These are phyloP conservation scores for Auricularia cornea DNA, from an alignment of 768 basidiomycete species.

Conservation along the genomic window DNA sequence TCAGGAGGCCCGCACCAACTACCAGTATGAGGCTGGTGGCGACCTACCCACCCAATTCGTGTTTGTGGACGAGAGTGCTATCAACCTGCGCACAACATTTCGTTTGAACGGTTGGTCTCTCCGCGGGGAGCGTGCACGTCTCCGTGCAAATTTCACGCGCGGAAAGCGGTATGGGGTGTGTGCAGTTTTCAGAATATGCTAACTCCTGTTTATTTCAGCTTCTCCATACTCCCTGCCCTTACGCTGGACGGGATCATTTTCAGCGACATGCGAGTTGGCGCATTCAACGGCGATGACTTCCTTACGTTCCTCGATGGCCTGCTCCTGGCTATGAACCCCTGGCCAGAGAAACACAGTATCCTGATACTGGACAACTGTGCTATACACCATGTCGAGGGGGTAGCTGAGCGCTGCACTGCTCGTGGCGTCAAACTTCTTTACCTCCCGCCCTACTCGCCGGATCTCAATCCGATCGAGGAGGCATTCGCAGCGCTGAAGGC, in stretches of 20 bases:
- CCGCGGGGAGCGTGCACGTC: constrained; percentile 3
- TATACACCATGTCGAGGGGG: constrained; percentile 14
- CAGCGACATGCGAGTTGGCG: not conserved
- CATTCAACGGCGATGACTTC: not conserved
- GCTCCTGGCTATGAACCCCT: constrained; percentile 7
- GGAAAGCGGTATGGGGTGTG: constrained; percentile 11
- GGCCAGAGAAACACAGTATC: constrained; percentile 14
- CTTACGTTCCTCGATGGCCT: not conserved
- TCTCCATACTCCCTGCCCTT: not conserved
- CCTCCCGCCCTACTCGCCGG: constrained; percentile 32
- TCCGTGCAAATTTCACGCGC: constrained; percentile 11
- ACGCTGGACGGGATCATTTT: not conserved
- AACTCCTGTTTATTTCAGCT: too few relatives aligned
- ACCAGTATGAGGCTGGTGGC: too few relatives aligned
- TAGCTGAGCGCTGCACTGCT: constrained; percentile 7
- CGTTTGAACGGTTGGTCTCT: constrained; percentile 8
- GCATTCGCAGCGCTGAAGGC: constrained; percentile 30
- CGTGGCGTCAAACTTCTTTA: constrained; percentile 8
- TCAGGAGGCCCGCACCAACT: too few relatives aligned
- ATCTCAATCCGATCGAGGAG: constrained; percentile 33
- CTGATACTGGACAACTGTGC: constrained; percentile 19
- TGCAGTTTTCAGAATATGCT: not conserved
- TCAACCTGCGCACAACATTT: constrained; percentile 4
- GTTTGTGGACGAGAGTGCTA: constrained; percentile 11
- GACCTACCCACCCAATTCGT: constrained; percentile 8